phyloP scores from a whole-genome alignment of 2,329 filamentous ascomycete genomes.

The Thermomyces lanuginosus region DNA sequence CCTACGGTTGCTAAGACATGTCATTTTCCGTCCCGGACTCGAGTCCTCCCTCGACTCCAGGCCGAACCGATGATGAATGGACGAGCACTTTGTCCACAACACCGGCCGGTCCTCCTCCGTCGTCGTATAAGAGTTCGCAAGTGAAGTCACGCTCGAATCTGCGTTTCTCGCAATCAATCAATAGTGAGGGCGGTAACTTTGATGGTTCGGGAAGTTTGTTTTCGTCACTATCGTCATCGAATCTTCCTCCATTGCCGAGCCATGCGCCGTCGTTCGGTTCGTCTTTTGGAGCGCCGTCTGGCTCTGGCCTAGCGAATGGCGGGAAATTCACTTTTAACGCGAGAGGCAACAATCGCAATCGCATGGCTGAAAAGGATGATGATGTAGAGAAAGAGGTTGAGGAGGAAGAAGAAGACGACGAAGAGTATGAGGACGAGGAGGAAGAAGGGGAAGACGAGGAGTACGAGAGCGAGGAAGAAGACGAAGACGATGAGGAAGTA shows the following conservation, averaged over 20 bases:
- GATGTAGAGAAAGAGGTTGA: constrained; percentile 2
- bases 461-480: constrained; percentile 16
- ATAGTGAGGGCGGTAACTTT: constrained; percentile 21
- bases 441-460: constrained; percentile 4
- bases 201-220: constrained; percentile 21
- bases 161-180: constrained; percentile 22
- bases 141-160: constrained; percentile 21
- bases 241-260: constrained; percentile 16
- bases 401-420: constrained; percentile 2
- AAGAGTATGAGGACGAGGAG: constrained; percentile 1
- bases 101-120: constrained; percentile 40
- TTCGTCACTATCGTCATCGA: constrained; percentile 20
- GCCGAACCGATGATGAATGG: too few relatives aligned
- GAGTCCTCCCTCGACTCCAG: constrained; percentile 24
- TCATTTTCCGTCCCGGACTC: constrained; percentile 21
- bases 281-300: too few relatives aligned
- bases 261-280: too few relatives aligned
- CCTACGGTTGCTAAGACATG: too few relatives aligned
- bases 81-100: constrained; percentile 38
- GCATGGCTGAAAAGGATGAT: constrained; percentile 6
- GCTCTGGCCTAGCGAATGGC: constrained; percentile 11
- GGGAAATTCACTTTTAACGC: constrained; percentile 12
- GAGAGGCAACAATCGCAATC: constrained; percentile 10
- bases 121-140: constrained; percentile 37
- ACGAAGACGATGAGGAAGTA: constrained; percentile 19